These are phyloP conservation scores for Irpex rosettiformis DNA, from an alignment of 1,284 basidiomycete species.

Conservation along the genomic window DNA sequence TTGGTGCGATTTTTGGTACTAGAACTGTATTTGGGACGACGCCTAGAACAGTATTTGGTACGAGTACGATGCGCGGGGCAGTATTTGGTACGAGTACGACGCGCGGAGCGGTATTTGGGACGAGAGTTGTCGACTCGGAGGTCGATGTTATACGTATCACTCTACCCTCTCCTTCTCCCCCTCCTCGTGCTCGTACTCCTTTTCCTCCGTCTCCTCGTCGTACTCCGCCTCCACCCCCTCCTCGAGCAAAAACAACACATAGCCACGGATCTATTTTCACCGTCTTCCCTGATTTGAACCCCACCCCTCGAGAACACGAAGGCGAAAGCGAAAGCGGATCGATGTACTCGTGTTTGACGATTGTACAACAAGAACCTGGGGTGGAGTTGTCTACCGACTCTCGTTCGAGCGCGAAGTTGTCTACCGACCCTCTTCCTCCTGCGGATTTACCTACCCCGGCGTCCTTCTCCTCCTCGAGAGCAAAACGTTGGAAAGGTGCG, in stretches of 20 bases:
- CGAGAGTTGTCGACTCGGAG: no score
- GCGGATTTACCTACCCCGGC: conserved; percentile 20
- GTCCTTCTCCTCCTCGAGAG: conserved; percentile 8
- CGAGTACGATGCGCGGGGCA: no score
- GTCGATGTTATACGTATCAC: conserved; percentile 21
- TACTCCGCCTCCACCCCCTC: conserved; percentile 14
- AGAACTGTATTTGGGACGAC: conserved; percentile 49
- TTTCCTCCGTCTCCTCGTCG: no score
- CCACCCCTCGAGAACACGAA: not conserved
- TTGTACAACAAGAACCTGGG: conserved; percentile 12
- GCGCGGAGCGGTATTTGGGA: no score
- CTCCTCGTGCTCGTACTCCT: no score
- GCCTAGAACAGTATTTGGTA: no score
- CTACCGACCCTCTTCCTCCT: no score
- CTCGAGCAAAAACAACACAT: conserved; percentile 20
- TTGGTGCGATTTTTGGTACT: conserved; percentile 52
- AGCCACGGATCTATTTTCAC: conserved; percentile 35
- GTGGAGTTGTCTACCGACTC: no score
- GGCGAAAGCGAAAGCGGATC: no score
- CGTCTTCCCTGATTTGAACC: conserved; percentile 14
- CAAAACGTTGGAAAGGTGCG: conserved; percentile 12
- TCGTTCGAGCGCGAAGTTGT: conserved; percentile 7
- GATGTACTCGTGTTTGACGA: conserved; percentile 28
- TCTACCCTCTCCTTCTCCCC: no score
- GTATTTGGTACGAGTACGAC: no score